These are phyloP conservation scores for Hordeum pubiflorum DNA, from an alignment of 202 grass and related monocot species.

Conservation along the genomic window DNA sequence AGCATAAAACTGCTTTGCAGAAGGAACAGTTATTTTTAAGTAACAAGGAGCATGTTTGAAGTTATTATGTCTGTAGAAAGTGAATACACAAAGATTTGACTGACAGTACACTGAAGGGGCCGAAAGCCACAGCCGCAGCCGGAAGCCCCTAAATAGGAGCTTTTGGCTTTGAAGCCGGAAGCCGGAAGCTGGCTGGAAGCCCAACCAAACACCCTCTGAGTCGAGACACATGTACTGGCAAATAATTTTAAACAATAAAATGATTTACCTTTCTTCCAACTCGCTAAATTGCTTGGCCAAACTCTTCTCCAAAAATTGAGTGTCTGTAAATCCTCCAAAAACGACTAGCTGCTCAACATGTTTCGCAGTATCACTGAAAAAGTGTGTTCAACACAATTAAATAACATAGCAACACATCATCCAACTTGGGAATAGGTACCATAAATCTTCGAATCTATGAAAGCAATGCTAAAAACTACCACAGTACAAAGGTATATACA, in stretches of 20 bases:
- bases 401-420: slow-evolving; percentile 1
- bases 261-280: slow-evolving; percentile 64
- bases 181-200: too few relatives aligned
- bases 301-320: slow-evolving; percentile 66
- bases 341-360: slow-evolving; percentile 59
- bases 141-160: too few relatives aligned
- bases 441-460: slow-evolving; percentile 5
- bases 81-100: background rate
- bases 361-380: slow-evolving; percentile 60
- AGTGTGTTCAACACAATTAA: slow-evolving; percentile 14
- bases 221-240: background rate
- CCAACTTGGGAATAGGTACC: slow-evolving; percentile 1
- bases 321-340: slow-evolving; percentile 84
- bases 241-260: slow-evolving; percentile 7
- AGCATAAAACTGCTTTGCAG: background rate
- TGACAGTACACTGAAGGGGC: background rate
- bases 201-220: too few relatives aligned
- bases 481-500: background rate
- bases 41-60: slow-evolving; percentile 15
- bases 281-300: slow-evolving; percentile 72
- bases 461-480: background rate
- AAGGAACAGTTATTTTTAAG: background rate
- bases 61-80: background rate
- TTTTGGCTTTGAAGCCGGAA: too few relatives aligned
- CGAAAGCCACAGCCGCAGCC: too few relatives aligned